phyloP scores from a whole-genome alignment of 2,329 filamentous ascomycete genomes.

The Sporothrix luriei region DNA sequence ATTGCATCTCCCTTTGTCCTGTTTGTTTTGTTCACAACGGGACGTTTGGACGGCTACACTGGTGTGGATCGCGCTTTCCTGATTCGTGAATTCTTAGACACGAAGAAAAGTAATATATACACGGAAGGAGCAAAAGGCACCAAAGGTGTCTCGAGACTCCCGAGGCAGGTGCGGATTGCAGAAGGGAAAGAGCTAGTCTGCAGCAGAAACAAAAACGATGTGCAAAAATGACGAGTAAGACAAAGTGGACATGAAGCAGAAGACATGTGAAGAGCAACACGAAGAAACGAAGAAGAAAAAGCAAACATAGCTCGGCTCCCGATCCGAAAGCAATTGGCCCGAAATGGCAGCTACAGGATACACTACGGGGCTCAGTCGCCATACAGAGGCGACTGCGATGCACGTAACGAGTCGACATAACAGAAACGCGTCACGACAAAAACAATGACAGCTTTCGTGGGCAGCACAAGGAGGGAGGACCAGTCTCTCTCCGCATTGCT shows the following conservation, averaged over 20 bases:
- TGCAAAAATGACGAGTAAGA: background rate
- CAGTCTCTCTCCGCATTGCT: background rate
- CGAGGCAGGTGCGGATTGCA: constrained; percentile 9
- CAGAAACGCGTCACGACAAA: background rate
- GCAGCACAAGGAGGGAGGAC: background rate
- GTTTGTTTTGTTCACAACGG: background rate
- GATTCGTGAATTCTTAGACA: background rate
- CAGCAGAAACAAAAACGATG: background rate
- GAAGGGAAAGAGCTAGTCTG: constrained; percentile 7
- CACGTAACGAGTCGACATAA: constrained; percentile 5
- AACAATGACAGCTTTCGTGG: background rate
- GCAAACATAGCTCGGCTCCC: background rate
- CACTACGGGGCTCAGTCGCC: background rate
- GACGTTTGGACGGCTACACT: constrained; percentile 9
- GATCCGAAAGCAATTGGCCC: constrained; percentile 4
- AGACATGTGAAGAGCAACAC: background rate
- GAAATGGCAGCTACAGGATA: constrained; percentile 10
- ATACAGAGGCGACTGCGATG: background rate
- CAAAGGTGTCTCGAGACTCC: background rate
- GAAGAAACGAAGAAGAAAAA: background rate
- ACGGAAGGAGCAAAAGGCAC: constrained; percentile 2
- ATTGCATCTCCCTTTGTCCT: constrained; percentile 6
- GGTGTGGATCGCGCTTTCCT: constrained; percentile 1
- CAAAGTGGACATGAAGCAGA: background rate
- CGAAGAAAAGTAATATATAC: background rate